These are phyloP conservation scores for Spinacia oleracea DNA, from an alignment of 179 eudicot species.

Conservation along the genomic window DNA sequence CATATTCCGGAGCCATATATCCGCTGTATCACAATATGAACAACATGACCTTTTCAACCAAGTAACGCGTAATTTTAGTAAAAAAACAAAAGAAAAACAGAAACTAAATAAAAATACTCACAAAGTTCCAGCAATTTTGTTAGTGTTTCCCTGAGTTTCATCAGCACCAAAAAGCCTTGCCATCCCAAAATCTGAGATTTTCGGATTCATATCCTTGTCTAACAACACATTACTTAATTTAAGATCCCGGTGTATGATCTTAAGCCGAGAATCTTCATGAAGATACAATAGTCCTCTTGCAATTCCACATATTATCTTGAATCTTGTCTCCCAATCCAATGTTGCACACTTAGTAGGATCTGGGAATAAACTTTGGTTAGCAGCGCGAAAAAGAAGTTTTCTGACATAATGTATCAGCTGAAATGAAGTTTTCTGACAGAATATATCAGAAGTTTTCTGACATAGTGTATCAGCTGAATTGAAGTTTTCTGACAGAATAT, in stretches of 20 bases:
- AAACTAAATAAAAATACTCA: conserved; percentile 18
- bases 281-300: conserved; percentile 36
- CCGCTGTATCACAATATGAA: conserved; percentile 22
- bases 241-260: conserved; percentile 38
- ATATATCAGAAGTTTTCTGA: neutral
- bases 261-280: conserved; percentile 38
- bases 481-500: neutral
- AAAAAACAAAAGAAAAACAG: too few species aligned
- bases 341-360: conserved; percentile 30
- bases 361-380: neutral
- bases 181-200: conserved; percentile 40
- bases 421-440: neutral
- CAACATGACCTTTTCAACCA: neutral
- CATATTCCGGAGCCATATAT: conserved; percentile 37
- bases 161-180: conserved; percentile 37
- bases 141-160: conserved; percentile 34
- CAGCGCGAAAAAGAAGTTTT: neutral
- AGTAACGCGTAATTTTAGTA: too few species aligned
- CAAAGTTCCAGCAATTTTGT: conserved; percentile 35
- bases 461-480: neutral
- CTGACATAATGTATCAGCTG: neutral
- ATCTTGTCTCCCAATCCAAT: conserved; percentile 32
- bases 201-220: conserved; percentile 36
- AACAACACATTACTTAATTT: conserved; percentile 31
- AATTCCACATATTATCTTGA: conserved; percentile 30